Conservation (phyloP, 345 rosid species). For the Ailanthus altissimus region DNA sequence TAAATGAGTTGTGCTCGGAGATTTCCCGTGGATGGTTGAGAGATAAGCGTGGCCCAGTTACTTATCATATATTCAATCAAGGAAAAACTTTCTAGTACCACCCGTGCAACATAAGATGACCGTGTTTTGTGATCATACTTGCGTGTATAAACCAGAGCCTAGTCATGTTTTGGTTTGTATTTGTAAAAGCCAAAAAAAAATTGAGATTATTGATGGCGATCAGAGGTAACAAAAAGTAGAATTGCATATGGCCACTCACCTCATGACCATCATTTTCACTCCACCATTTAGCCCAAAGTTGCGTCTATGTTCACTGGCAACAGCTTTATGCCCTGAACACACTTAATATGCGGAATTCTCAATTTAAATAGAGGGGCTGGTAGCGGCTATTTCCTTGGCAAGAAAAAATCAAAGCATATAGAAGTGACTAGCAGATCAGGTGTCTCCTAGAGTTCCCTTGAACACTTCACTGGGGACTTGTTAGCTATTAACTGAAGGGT, state of each 20-base stretch:
- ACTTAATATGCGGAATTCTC: no score
- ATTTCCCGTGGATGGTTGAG: background rate
- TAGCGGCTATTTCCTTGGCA: background rate
- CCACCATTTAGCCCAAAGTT: constrained; percentile 9
- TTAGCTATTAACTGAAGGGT: background rate
- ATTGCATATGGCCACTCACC: background rate
- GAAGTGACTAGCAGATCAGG: background rate
- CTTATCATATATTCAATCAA: background rate
- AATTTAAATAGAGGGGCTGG: constrained; percentile 19
- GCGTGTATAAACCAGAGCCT: background rate
- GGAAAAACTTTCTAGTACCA: background rate
- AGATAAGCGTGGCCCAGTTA: background rate
- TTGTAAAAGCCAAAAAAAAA: constrained; percentile 1
- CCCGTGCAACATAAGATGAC: background rate
- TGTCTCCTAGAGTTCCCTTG: constrained; percentile 45
- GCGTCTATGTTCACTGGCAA: constrained; percentile 25
- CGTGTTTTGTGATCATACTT: background rate
- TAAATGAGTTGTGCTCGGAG: background rate
- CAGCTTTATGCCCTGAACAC: background rate
- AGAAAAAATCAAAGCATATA: background rate
- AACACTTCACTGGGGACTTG: constrained; percentile 42
- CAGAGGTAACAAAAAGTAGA: background rate
- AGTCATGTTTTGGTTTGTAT: background rate
- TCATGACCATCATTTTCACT: background rate
- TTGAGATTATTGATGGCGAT: constrained; percentile 7